Percentiles rank a stretch among this genome's conserved stretches.
These are phyloP conservation scores for Suillus subluteus DNA, from an alignment of 768 basidiomycete species.

Conservation along the genomic window DNA sequence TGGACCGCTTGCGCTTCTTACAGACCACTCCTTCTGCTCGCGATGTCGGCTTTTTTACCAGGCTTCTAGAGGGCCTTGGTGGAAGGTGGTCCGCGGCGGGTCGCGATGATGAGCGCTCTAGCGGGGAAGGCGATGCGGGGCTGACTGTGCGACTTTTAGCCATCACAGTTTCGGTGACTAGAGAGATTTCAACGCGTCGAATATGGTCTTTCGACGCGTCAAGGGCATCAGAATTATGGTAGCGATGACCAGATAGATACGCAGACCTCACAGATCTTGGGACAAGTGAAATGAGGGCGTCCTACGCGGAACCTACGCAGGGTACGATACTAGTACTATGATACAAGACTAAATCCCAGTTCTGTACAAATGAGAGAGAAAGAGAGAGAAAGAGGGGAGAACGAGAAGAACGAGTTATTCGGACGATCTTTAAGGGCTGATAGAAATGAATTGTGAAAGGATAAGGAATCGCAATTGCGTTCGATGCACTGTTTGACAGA, in stretches of 20 bases:
- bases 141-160: background rate
- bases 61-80: constrained; percentile 3
- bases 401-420: background rate
- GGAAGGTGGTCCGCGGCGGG: constrained; percentile 2
- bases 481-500: background rate
- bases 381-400: background rate
- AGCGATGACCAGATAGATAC: background rate
- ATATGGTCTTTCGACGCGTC: constrained; percentile 4
- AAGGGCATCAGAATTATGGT: background rate
- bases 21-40: constrained; percentile 7
- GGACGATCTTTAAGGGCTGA: constrained; percentile 1
- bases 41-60: background rate
- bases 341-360: constrained; percentile 7
- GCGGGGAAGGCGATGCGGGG: background rate
- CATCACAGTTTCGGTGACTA: background rate
- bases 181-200: constrained; percentile 2
- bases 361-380: background rate
- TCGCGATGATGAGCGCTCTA: constrained; percentile 8
- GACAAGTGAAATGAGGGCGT: constrained; percentile 1
- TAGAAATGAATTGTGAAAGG: constrained; percentile 1
- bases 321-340: background rate
- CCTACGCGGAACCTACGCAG: background rate
- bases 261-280: background rate
- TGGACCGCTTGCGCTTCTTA: constrained; percentile 10
- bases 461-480: constrained; percentile 9